phyloP scores from a whole-genome alignment of 2,329 filamentous ascomycete species.

The Chrysosporium queenslandicum region DNA sequence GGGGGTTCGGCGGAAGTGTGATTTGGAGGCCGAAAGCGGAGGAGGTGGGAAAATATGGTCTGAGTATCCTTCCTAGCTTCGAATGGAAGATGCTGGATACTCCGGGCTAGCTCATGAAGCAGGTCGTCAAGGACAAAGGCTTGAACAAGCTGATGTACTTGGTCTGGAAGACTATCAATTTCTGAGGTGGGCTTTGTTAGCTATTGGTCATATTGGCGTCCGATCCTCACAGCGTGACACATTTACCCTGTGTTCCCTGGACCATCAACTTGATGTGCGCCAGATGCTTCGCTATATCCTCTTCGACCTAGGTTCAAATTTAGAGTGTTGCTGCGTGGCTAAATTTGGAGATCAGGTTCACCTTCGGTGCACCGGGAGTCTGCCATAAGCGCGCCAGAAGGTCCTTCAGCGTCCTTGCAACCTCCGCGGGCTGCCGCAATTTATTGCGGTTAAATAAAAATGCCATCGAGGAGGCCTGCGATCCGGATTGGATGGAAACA shows the following conservation, averaged over 20 bases:
- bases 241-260: conserved; percentile 76
- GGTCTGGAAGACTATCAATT: conserved; percentile 72
- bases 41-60: conserved; percentile 88
- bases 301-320: conserved; percentile 51
- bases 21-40: conserved; percentile 68
- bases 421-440: conserved; percentile 52
- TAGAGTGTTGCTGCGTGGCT: neutral
- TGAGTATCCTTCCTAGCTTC: conserved; percentile 94
- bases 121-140: conserved; percentile 83
- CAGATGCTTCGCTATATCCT: conserved; percentile 78
- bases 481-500: neutral
- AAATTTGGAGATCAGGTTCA: conserved; percentile 24
- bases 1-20: conserved; percentile 61
- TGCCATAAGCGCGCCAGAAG: conserved; percentile 53
- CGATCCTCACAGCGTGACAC: neutral
- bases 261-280: conserved; percentile 85
- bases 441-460: conserved; percentile 58
- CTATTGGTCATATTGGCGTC: neutral
- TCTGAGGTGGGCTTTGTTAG: conserved; percentile 45
- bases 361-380: conserved; percentile 47
- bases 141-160: conserved; percentile 75
- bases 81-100: conserved; percentile 79
- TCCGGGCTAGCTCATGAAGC: conserved; percentile 69
- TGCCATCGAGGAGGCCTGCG: conserved; percentile 44
- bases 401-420: conserved; percentile 55